These are phyloP conservation scores for Fusarium longipes DNA, from an alignment of 2,329 filamentous ascomycete genomes.

Conservation along the genomic window DNA sequence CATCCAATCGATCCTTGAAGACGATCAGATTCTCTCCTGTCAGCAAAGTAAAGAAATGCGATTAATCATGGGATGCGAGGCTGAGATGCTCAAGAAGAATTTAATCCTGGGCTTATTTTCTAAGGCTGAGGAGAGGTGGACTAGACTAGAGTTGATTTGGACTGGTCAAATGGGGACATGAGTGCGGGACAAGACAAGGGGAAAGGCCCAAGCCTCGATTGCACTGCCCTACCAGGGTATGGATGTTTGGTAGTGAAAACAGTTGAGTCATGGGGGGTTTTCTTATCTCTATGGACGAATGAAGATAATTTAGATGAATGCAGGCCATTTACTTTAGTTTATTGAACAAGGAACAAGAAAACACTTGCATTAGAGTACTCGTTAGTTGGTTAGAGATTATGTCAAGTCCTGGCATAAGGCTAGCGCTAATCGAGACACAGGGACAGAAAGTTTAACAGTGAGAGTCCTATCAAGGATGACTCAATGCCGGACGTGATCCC, in stretches of 20 bases:
- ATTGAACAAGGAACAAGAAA: not conserved
- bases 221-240: conserved; percentile 34
- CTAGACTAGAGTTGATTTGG: too few relatives aligned
- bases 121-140: conserved; percentile 39
- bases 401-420: conserved; percentile 11
- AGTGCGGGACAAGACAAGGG: not conserved
- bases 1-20: conserved; percentile 41
- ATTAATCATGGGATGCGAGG: conserved; percentile 38
- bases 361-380: conserved; percentile 33
- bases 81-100: conserved; percentile 18
- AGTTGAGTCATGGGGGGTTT: conserved; percentile 20
- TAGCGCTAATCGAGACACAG: conserved; percentile 1
- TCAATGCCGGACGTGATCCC: conserved; percentile 44
- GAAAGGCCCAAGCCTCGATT: conserved; percentile 45
- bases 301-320: conserved; percentile 1
- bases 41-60: not conserved
- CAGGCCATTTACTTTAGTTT: conserved; percentile 20
- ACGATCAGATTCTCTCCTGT: conserved; percentile 13
- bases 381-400: not conserved
- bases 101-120: conserved; percentile 17
- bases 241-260: not conserved
- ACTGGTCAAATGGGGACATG: too few relatives aligned
- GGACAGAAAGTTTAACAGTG: too few relatives aligned
- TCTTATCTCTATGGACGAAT: not conserved
- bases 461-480: conserved; percentile 42